Conservation (phyloP, 1,284 basidiomycete species). For the Heterobasidion irregulare region DNA sequence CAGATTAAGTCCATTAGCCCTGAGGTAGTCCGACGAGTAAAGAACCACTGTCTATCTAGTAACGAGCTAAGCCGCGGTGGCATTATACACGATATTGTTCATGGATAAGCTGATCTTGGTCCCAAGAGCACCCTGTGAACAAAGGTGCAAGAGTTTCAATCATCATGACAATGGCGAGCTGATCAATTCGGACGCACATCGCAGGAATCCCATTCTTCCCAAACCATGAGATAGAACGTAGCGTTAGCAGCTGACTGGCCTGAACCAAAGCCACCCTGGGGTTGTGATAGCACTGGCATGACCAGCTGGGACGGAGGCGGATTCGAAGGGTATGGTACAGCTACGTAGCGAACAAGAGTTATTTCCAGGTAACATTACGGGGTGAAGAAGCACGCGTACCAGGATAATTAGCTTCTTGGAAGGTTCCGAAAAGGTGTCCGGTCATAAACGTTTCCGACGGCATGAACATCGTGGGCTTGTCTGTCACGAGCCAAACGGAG, state of each 20-base stretch:
- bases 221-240: constrained; percentile 30
- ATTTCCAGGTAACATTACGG: not conserved
- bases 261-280: constrained; percentile 30
- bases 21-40: not conserved
- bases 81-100: constrained; percentile 22
- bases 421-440: constrained; percentile 34
- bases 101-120: constrained; percentile 17
- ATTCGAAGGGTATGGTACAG: constrained; percentile 29
- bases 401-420: constrained; percentile 33
- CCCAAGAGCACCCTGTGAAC: constrained; percentile 19
- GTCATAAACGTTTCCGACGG: constrained; percentile 22
- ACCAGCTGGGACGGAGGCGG: constrained; percentile 30
- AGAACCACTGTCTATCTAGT: not conserved
- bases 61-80: constrained; percentile 9
- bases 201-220: constrained; percentile 38
- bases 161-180: not conserved
- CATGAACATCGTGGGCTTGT: constrained; percentile 18
- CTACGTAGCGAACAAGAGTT: constrained; percentile 4
- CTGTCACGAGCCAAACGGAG: constrained; percentile 31
- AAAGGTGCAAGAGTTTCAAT: not conserved
- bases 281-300: constrained; percentile 40
- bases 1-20: not conserved
- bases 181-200: constrained; percentile 15
- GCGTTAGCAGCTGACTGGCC: constrained; percentile 25
- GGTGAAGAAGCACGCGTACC: constrained; percentile 17